These are phyloP conservation scores for Blastobotrys capitulatus DNA, from an alignment of 1,139 yeast genomes.

Conservation along the genomic window DNA sequence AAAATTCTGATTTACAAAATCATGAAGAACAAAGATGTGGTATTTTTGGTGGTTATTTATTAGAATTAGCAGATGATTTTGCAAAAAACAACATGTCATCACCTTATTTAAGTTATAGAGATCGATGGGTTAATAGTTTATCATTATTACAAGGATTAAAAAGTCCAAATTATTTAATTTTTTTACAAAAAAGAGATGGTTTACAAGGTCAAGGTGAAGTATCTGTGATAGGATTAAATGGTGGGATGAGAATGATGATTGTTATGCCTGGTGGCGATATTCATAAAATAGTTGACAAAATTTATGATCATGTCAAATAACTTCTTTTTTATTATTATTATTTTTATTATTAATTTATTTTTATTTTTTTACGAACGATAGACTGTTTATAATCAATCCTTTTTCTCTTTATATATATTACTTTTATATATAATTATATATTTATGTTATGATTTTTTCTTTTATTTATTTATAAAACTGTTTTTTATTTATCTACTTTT, in stretches of 20 bases:
- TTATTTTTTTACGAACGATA: background rate
- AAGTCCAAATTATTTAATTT: constrained; percentile 26
- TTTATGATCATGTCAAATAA: constrained; percentile 13
- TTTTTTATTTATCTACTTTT: too few species aligned
- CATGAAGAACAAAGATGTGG: constrained; percentile 13
- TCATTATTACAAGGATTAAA: constrained; percentile 26
- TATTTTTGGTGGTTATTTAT: constrained; percentile 26
- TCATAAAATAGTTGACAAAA: constrained; percentile 20
- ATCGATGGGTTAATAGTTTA: constrained; percentile 25
- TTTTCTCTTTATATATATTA: too few species aligned
- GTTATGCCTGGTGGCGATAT: constrained; percentile 24
- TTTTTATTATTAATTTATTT: background rate
- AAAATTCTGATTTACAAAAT: constrained; percentile 14
- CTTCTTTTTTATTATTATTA: background rate
- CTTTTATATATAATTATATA: too few species aligned
- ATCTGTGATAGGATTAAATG: constrained; percentile 22
- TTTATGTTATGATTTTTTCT: too few species aligned
- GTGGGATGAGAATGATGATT: constrained; percentile 23
- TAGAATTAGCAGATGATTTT: constrained; percentile 27
- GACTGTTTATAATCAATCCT: too few species aligned
- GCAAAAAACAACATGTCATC: constrained; percentile 4
- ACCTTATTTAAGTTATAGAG: constrained; percentile 18
- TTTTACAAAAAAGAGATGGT: constrained; percentile 19
- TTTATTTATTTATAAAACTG: too few species aligned
- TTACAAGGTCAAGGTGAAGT: constrained; percentile 22